Base-by-base conservation (phyloP, 2,329 filamentous ascomycete genomes). In the Neofusicoccum ribis region DNA sequence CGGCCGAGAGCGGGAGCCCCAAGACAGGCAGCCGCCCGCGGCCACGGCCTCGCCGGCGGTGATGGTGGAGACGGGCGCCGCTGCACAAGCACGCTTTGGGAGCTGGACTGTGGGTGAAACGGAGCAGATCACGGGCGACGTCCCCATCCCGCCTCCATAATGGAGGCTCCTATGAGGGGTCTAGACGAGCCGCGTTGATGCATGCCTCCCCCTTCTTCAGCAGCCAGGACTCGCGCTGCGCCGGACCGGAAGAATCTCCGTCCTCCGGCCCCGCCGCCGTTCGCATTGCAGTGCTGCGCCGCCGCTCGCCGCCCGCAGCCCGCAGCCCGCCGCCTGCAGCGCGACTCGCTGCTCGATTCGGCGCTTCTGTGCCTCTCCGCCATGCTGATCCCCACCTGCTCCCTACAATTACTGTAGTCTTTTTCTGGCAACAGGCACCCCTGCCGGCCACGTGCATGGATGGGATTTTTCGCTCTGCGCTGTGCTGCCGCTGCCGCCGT, bases 381-480 rank as follows among this genome's bases (percentile, higher is more conserved):
- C 31, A 36, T 43, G 52, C 36, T 43, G 52, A 56, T 58, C 54
- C 54, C 54, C 54, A 58, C 54, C 27, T 34, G n/a, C 54, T 58
- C 54, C 39, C 39, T 58, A 36, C 54, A 31, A 39, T 20, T 58
- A 39, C 15, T 58, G 54, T 31, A 39, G 54, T 31, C 54, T 44
- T 43, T 43, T 43, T 58, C 15, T 34, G 39, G 27, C 54, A 58
- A 39, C 39, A 15, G 11, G 39, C 12, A 58, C 39, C 54, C 54
- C 54, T 46, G 39, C 54, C 41, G 39, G 27, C 54, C 54, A 58
- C 54, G 54, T 58, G 54, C 54, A 58, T 58, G 54, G 54, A 46
- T 31, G 15, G 23, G 39, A 46, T 6, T 58, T 46, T 44, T 46
- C 17, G 12, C 14, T 43, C 9, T 37, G 17, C 52, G 20, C 20